Evolutionary conservation across 1,284 basidiomycete species (phyloP), one percentile per base, ranked within the genome.

Genomic region (Takashimella koratensis): DNA sequence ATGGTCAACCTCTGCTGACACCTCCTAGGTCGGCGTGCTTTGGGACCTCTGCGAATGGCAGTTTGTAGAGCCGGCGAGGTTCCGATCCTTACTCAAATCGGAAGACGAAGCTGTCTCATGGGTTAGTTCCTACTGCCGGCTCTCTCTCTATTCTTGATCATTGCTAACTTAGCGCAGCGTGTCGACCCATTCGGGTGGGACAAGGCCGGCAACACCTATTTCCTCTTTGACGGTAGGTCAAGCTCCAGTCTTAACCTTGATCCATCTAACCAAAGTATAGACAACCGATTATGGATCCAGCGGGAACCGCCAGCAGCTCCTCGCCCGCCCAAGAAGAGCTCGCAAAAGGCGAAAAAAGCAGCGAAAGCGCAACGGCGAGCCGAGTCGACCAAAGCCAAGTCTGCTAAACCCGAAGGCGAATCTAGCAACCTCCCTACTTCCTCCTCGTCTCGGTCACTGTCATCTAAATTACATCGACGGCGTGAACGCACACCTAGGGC

Each of bases 201-300:
- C 62, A 74, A 74, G 43, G 49, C 68, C 2, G 77, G 78, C 30
- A 82, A 81, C 64, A 77, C 76, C 1, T 82, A 81, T 66, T 82
- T 71, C 69, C 71, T 81, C 30, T 81, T 82, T 55, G 80, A 81
- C 56, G 79, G 77, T 77, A 36, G 49, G 75, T 60, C 2, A 13
- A 30, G 42, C 8, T 24, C 21, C 27, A n/a, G n/a, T n/a, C n/a
- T n/a, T n/a, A n/a, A n/a, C n/a, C n/a, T n/a, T n/a, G 24, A 20
- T 43, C 8, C 24, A n/a, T 41, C 51, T 53, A 19, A 49, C n/a
- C 45, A 20, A 24, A 11, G 13, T 23, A 1, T 59, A 76, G 76
- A 82, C 64, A 80, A 81, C 58, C 79, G 81, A 2, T 70, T 82
- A 10, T 82, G 81, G 81, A 65, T 81, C 13, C 79, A 82, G 56